phyloP scores from a whole-genome alignment of 768 basidiomycete species.

The Rhizopogon salebrosus region DNA sequence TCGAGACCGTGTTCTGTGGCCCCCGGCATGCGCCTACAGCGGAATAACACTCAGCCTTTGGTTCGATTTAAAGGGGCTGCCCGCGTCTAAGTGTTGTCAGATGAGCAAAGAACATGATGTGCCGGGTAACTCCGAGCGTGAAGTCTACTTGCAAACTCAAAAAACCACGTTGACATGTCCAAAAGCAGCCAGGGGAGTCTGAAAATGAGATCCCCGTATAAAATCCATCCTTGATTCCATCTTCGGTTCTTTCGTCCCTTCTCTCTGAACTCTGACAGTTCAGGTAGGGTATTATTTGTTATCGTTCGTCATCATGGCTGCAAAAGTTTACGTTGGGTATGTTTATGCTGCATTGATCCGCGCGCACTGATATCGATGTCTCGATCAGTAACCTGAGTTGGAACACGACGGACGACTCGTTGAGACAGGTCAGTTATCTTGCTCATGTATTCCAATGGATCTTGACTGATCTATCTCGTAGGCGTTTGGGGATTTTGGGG shows the following conservation, averaged over 20 bases:
- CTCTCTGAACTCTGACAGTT: conserved; percentile 5
- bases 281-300: conserved; percentile 10
- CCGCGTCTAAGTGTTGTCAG: background rate
- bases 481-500: conserved; percentile 41
- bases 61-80: background rate
- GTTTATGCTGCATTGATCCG: background rate
- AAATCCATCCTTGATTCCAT: conserved; percentile 19
- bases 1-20: too few species aligned
- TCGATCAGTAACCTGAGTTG: conserved; percentile 28
- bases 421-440: conserved; percentile 19
- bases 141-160: background rate
- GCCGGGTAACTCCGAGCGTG: background rate
- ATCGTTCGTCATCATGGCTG: conserved; percentile 19
- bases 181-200: conserved; percentile 29
- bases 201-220: conserved; percentile 24
- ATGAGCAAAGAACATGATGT: background rate
- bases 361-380: background rate
- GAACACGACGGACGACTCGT: conserved; percentile 24
- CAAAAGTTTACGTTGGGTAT: conserved; percentile 29
- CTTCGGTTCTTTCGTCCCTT: background rate
- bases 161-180: conserved; percentile 14
- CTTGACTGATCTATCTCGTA: conserved; percentile 11
- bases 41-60: background rate
- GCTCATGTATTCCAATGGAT: background rate
- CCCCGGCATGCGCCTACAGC: background rate